A percentile compares a stretch with the other conserved stretches of the same genome.
These are phyloP conservation scores for Pyropia haitanensis DNA, from an alignment of 23 red algal genomes.

Conservation along the genomic window DNA sequence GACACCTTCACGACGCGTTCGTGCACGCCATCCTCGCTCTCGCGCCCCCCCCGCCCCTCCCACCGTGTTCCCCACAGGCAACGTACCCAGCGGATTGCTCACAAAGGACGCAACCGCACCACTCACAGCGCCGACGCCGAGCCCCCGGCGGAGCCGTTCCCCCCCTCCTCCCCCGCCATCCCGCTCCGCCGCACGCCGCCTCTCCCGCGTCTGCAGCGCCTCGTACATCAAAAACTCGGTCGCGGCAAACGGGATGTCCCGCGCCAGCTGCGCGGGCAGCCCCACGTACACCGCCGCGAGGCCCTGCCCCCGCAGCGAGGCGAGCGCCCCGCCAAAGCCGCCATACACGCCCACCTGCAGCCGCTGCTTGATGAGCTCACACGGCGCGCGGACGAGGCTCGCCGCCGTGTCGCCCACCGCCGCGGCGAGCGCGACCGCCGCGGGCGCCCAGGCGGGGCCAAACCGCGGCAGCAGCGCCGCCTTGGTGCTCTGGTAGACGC, in stretches of 20 bases:
- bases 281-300: constrained; percentile 51
- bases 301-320: constrained; percentile 12
- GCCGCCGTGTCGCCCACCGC: constrained; percentile 70
- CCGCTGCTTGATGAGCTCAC: constrained; percentile 85
- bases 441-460: constrained; percentile 1
- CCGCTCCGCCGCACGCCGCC: neutral
- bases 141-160: constrained; percentile 13
- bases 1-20: too few relatives aligned
- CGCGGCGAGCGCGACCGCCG: constrained; percentile 39
- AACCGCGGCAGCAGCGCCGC: constrained; percentile 7
- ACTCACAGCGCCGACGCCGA: constrained; percentile 51
- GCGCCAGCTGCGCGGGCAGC: constrained; percentile 58
- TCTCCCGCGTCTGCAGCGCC: constrained; percentile 31
- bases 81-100: constrained; percentile 40
- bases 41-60: too few relatives aligned
- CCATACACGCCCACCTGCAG: constrained; percentile 72
- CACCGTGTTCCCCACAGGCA: too few relatives aligned
- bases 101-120: constrained; percentile 67
- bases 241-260: constrained; percentile 79
- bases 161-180: neutral
- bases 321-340: constrained; percentile 33
- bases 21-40: too few relatives aligned
- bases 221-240: constrained; percentile 82
- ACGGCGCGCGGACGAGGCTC: constrained; percentile 70
- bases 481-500: constrained; percentile 32